These are phyloP conservation scores for Friedmanniomyces endolithicus DNA, from an alignment of 495 filamentous ascomycete genomes.

Conservation along the genomic window DNA sequence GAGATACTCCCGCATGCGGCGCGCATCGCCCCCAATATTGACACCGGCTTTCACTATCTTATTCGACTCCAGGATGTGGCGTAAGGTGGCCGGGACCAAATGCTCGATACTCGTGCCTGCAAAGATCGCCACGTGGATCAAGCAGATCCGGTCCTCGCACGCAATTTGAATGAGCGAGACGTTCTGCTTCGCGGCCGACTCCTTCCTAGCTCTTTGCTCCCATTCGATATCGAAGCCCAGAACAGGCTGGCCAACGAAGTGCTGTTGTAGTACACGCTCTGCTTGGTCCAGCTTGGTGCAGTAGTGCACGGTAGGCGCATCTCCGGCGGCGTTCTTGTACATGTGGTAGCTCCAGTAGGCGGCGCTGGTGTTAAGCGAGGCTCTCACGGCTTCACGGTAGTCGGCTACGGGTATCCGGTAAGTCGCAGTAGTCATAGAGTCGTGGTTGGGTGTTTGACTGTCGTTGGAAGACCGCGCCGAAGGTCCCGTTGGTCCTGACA, in stretches of 20 bases:
- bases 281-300: constrained; percentile 23
- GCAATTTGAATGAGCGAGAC: constrained; percentile 31
- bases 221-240: constrained; percentile 35
- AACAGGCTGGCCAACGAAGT: constrained; percentile 25
- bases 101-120: constrained; percentile 22
- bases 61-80: constrained; percentile 58
- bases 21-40: constrained; percentile 68
- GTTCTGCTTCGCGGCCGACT: constrained; percentile 24
- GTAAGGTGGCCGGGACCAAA: constrained; percentile 25
- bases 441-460: not conserved
- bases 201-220: constrained; percentile 17
- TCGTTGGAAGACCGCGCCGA: not conserved
- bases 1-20: constrained; percentile 24
- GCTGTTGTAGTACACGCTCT: constrained; percentile 21
- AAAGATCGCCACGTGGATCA: constrained; percentile 29
- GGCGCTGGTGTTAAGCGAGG: constrained; percentile 17
- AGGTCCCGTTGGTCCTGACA: not conserved
- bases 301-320: constrained; percentile 24
- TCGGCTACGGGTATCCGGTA: constrained; percentile 13
- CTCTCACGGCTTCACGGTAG: constrained; percentile 20
- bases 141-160: constrained; percentile 27
- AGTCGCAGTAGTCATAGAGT: not conserved
- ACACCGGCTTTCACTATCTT: constrained; percentile 76
- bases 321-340: constrained; percentile 24
- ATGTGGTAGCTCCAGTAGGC: constrained; percentile 24